Evolutionary conservation across 768 basidiomycete species (phyloP).

Genomic region (Pisolithus tinctorius): DNA sequence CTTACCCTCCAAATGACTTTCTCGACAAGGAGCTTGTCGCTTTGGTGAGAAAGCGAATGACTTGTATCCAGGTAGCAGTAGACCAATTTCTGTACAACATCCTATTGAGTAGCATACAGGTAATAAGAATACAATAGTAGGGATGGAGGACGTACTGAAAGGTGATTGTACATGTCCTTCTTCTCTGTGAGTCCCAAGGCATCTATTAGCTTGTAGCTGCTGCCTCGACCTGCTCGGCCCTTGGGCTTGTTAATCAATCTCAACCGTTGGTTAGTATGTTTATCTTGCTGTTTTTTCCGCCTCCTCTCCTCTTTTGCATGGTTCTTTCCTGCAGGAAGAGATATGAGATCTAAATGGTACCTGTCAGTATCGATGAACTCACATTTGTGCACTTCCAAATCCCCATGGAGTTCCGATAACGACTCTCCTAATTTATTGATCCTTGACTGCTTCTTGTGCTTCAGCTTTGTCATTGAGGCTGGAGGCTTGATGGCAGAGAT

Average conservation of each 20-base stretch:
- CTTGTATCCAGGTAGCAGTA: too few relatives aligned
- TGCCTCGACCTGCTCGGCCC: background rate
- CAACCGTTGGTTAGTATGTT: background rate
- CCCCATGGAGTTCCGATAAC: background rate
- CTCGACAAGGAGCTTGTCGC: too few relatives aligned
- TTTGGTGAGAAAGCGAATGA: too few relatives aligned
- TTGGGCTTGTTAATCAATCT: background rate
- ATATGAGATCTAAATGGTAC: background rate
- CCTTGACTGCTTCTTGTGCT: too few relatives aligned
- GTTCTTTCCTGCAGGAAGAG: background rate
- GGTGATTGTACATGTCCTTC: background rate
- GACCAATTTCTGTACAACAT: background rate
- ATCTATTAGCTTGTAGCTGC: background rate
- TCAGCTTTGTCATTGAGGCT: too few relatives aligned
- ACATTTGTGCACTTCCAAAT: background rate
- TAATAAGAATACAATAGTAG: background rate
- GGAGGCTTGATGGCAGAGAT: too few relatives aligned
- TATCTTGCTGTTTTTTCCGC: background rate
- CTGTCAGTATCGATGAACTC: background rate
- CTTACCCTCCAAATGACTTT: too few relatives aligned
- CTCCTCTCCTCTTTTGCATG: background rate
- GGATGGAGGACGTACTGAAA: background rate
- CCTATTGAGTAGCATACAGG: background rate
- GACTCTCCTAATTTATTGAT: background rate
- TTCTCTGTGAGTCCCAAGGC: background rate